phyloP scores from a whole-genome alignment of 2,329 filamentous ascomycete species.

The Pseudogymnoascus sp. region DNA sequence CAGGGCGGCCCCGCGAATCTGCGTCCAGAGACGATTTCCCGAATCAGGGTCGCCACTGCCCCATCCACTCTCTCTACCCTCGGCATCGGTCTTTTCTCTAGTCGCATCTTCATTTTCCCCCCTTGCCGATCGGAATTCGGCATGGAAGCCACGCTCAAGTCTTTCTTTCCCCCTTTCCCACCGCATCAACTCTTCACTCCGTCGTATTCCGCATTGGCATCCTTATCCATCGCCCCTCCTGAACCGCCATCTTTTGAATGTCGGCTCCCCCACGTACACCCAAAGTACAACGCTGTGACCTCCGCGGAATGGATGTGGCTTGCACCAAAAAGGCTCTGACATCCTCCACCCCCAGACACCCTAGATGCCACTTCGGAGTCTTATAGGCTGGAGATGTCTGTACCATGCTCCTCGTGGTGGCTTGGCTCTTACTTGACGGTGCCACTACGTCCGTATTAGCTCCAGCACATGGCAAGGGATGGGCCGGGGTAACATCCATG shows the following conservation, averaged over 20 bases:
- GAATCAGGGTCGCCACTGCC: not conserved
- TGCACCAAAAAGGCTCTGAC: not conserved
- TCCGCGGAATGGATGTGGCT: not conserved
- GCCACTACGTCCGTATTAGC: not conserved
- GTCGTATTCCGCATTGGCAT: not conserved
- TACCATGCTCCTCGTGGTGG: not conserved
- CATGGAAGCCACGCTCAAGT: not conserved
- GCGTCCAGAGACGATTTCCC: not conserved
- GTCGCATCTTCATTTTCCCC: not conserved
- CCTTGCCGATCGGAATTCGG: slow-evolving; percentile 1
- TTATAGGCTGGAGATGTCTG: not conserved
- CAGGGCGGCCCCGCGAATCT: not conserved
- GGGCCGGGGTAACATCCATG: not conserved
- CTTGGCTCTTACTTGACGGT: not conserved
- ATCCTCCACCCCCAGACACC: not conserved
- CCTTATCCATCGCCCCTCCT: not conserved
- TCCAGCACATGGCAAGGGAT: not conserved
- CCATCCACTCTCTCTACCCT: not conserved
- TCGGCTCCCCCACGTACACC: not conserved
- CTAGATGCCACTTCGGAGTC: not conserved
- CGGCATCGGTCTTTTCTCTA: not conserved
- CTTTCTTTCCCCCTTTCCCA: not conserved
- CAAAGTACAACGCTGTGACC: not conserved
- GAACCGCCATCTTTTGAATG: not conserved
- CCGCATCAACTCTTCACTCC: not conserved